Evolutionary conservation across 1,284 basidiomycete genomes (phyloP), one percentile per base, ranked within the genome.

Genomic region (Bjerkandera adusta): DNA sequence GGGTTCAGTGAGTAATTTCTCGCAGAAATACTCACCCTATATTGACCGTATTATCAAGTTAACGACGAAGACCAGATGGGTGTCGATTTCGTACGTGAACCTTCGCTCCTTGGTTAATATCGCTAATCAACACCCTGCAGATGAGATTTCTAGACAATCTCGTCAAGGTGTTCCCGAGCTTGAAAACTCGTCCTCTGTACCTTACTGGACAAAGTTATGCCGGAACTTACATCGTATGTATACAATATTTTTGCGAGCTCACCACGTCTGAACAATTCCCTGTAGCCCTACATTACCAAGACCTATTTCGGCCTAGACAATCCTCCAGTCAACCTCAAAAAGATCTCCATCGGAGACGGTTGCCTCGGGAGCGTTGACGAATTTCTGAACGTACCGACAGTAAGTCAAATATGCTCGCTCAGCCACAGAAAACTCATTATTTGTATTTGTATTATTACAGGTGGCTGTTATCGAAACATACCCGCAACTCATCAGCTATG

Each of bases 291-390:
- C 56, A 88, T 86, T 57, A 68, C 80, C 51, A 83, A 87, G 63
- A 68, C 81, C 8, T 83, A 85, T 57, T 85, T 87, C 52, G 69
- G 68, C 33, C 69, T 77, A 61, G 53, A 69, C 1, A 72, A 78
- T 33, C 83, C 84, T n/a, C 85, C 85, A 1, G 81, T 86, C n/a
- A 78, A 75, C 4, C 69, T 88, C 22, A 68, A 71, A 0, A 83
- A 79, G 57, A 77, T 87, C 45, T 79, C 76, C 11, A 86, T 89
- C 39, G 85, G 85, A n/a, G 82, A 88, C 61, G 84, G 81, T 5
- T 64, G 79, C 5, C 69, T 85, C 22, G 69, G 73, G 1, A 68
- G 73, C 15, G 68, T 56, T 18, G 66, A 71, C 36, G 72, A 74
- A 8, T 82, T 75, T 43, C 67, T 73, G 41, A 62, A 77, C 21